Base-by-base conservation (phyloP, 1,284 basidiomycete genomes). In the Malassezia arunalokei region DNA sequence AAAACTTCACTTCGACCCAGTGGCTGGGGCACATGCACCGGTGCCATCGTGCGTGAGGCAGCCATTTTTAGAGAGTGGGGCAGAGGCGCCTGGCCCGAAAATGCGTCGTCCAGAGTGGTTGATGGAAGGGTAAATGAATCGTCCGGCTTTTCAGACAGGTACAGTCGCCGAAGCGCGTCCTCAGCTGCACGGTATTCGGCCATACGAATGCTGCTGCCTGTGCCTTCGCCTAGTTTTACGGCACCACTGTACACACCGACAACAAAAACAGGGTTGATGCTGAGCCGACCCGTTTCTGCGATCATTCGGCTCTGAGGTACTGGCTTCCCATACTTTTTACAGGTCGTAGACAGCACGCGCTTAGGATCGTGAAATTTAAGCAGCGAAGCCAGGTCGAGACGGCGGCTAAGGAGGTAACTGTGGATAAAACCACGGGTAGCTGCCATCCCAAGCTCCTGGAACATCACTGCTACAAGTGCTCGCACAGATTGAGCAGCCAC, bases 171-270 rank as follows among this genome's bases (percentile, higher is more conserved):
- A 28, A 90, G 77, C 0, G 87, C 81, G 68, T 89, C 85, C 73
- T 89, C 86, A 4, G 87, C 86, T 17, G 87, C 86, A 37, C 94
- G 79, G 76, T 83, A 94, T 75, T 96, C 88, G 14, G 90, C 91
- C 92, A 98, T 98, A 70, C 82, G 82, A 53, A 95, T 77, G 14
- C 86, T 89, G 63, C 83, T 86, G 43, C 94, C 94, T 68, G 89
- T 89, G 7, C 90, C 91, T 76, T 99, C 91, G 11, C 92, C 89
- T 3, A 99, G 80, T 76, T 95, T 83, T 28, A 77, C 63, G 59
- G 86, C 84, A 17, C 80, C 81, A n/a, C 86, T 86, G 74, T 82
- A 96, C 44, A 94, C 84, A 20, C 90, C 92, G 8, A 95, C 85
- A 12, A 95, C 86, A 73, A 87, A 98, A 37, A 94, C 80, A 0